Evolutionary conservation across 768 basidiomycete species (phyloP).

Genomic region (Boletus patriciae): DNA sequence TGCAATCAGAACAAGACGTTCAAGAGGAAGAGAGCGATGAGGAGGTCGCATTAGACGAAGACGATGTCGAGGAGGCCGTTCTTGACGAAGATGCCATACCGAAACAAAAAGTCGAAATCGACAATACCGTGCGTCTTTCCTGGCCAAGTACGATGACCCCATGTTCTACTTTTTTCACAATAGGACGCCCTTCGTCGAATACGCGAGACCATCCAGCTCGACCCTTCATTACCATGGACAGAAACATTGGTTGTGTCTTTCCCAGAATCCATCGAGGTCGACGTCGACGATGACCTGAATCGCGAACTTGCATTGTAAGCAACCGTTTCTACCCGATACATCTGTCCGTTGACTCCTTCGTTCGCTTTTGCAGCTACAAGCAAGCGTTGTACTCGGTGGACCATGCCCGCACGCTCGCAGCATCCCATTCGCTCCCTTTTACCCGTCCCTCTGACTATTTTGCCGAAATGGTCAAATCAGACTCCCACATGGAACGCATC

Average conservation of each 20-base stretch:
- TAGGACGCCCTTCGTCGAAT: conserved; percentile 81
- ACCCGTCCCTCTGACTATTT: conserved; percentile 93
- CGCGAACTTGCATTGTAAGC: conserved; percentile 94
- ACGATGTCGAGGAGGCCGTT: conserved; percentile 59
- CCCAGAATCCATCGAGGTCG: conserved; percentile 70
- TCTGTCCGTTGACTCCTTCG: not conserved
- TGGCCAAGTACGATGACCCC: not conserved
- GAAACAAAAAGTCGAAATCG: conserved; percentile 65
- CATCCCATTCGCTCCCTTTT: conserved; percentile 78
- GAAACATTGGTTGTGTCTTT: conserved; percentile 75
- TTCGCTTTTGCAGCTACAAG: conserved; percentile 69
- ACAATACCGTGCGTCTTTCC: conserved; percentile 63
- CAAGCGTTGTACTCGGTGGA: conserved; percentile 87
- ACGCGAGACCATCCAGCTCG: conserved; percentile 72
- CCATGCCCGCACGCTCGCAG: conserved; percentile 72
- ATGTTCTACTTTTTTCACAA: not conserved
- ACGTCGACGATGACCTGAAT: conserved; percentile 85
- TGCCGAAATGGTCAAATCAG: conserved; percentile 98
- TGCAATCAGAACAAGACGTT: conserved; percentile 10
- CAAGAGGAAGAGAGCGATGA: conserved; percentile 35
- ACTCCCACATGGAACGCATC: conserved; percentile 96
- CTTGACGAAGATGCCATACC: conserved; percentile 82
- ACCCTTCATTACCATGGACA: conserved; percentile 77
- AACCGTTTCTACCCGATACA: not conserved
- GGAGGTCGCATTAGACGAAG: conserved; percentile 69